Evolutionary conservation across 2,329 filamentous ascomycete species (phyloP).

Genomic region (Daldinia sp.): DNA sequence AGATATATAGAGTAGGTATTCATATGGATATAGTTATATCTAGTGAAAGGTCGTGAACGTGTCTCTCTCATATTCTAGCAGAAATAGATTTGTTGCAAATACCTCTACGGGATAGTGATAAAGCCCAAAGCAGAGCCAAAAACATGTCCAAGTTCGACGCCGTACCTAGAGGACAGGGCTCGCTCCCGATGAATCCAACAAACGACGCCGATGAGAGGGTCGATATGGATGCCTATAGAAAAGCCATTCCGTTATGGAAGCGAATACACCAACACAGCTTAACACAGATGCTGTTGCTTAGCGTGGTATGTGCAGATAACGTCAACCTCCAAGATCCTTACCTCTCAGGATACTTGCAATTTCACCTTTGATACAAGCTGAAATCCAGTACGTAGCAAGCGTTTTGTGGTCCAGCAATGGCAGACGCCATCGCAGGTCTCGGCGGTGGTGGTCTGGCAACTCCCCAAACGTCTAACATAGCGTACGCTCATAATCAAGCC

Average conservation of each 20-base stretch:
- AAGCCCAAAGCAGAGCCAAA: neutral
- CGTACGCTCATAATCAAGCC: constrained; percentile 41
- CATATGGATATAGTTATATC: constrained; percentile 23
- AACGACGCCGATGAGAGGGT: constrained; percentile 40
- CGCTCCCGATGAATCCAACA: constrained; percentile 34
- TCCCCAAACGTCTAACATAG: constrained; percentile 53
- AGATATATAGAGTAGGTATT: neutral
- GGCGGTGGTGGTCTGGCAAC: constrained; percentile 56
- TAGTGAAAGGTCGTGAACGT: neutral
- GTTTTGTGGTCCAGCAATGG: constrained; percentile 53
- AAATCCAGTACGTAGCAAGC: constrained; percentile 45
- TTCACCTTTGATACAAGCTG: neutral
- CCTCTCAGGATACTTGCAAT: neutral
- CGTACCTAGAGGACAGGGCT: constrained; percentile 35
- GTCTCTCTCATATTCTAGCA: neutral
- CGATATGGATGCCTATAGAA: constrained; percentile 48
- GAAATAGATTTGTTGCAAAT: neutral
- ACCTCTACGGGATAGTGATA: neutral
- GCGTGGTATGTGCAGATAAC: constrained; percentile 38
- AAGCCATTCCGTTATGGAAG: constrained; percentile 51
- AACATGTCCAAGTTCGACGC: constrained; percentile 40
- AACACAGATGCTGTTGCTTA: constrained; percentile 58
- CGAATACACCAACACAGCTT: constrained; percentile 56
- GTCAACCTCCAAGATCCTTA: neutral
- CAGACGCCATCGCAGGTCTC: constrained; percentile 51